phyloP scores from a whole-genome alignment of 495 filamentous ascomycete genomes.

The Aspergillus leporis region DNA sequence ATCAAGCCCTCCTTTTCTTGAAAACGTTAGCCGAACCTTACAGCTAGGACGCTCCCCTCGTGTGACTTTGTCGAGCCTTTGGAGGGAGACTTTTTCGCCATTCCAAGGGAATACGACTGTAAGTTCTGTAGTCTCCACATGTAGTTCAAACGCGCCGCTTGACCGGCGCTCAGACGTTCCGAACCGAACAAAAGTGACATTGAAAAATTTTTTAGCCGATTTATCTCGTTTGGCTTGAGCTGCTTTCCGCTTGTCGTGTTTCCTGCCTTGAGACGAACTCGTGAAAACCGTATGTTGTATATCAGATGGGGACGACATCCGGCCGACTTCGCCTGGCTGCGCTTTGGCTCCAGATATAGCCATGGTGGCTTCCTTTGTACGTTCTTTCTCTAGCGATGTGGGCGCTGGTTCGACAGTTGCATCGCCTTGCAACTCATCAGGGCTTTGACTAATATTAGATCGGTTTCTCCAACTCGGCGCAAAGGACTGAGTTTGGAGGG shows the following conservation, averaged over 20 bases:
- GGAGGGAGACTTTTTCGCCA: conserved; percentile 16
- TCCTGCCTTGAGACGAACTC: conserved; percentile 13
- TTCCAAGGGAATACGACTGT: conserved; percentile 10
- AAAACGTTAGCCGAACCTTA: conserved; percentile 38
- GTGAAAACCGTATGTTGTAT: conserved; percentile 34
- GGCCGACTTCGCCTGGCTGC: conserved; percentile 1
- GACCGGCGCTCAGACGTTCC: conserved; percentile 18
- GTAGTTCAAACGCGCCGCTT: conserved; percentile 8
- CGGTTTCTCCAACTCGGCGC: conserved; percentile 9
- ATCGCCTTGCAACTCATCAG: conserved; percentile 47
- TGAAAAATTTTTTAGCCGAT: conserved; percentile 5
- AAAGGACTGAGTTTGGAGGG: conserved; percentile 2
- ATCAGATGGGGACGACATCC: conserved; percentile 33
- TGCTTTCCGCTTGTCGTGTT: conserved; percentile 20
- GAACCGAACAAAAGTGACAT: conserved; percentile 25
- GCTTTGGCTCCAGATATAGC: conserved; percentile 1
- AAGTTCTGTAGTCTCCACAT: conserved; percentile 15
- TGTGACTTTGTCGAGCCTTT: conserved; percentile 20
- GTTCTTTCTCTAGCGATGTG: conserved; percentile 10
- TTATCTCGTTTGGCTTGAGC: conserved; percentile 3
- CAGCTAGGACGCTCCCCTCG: conserved; percentile 27
- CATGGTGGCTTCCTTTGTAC: conserved; percentile 7
- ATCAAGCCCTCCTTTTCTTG: conserved; percentile 21
- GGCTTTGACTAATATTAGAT: conserved; percentile 34
- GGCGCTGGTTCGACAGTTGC: conserved; percentile 32